Conservation (phyloP, 2,329 filamentous ascomycete genomes). For the Fusarium guadeloupense region DNA sequence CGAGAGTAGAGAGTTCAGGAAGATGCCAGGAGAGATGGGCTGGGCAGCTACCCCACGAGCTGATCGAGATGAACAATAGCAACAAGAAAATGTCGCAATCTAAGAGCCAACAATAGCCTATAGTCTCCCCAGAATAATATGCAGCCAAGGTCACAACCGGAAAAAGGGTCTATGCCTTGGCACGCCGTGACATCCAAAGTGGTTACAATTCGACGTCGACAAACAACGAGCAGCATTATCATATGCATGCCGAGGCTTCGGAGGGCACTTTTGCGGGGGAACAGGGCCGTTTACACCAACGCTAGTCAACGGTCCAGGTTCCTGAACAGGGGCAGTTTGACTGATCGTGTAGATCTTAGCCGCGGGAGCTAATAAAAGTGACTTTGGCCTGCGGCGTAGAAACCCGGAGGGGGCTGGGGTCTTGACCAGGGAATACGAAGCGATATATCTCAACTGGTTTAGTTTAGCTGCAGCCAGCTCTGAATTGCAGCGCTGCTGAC, state of each 20-base stretch:
- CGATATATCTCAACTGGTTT: not conserved
- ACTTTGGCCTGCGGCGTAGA: not conserved
- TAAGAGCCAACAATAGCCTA: not conserved
- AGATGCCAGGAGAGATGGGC: slow-evolving; percentile 1
- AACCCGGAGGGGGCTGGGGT: not conserved
- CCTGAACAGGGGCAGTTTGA: slow-evolving; percentile 27
- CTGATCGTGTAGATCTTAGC: slow-evolving; percentile 23
- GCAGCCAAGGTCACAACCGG: not conserved
- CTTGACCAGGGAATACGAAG: slow-evolving; percentile 14
- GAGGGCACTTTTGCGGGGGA: slow-evolving; percentile 25
- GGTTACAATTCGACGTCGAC: slow-evolving; percentile 26
- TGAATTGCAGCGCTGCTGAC: not conserved
- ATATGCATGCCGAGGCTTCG: slow-evolving; percentile 44
- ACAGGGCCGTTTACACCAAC: not conserved
- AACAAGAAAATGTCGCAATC: slow-evolving; percentile 3
- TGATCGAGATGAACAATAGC: not conserved
- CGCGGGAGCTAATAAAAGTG: slow-evolving; percentile 4
- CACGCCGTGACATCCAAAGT: slow-evolving; percentile 6
- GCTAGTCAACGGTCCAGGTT: slow-evolving; percentile 20
- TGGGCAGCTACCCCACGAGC: slow-evolving; percentile 4
- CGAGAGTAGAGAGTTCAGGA: not conserved
- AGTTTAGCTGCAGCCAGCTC: not conserved
- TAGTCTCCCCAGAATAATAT: not conserved
- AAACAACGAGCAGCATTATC: slow-evolving; percentile 24
- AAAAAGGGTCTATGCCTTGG: not conserved